Evolutionary conservation across 345 rosid genomes (phyloP).

Genomic region (Corchorus olitorius): DNA sequence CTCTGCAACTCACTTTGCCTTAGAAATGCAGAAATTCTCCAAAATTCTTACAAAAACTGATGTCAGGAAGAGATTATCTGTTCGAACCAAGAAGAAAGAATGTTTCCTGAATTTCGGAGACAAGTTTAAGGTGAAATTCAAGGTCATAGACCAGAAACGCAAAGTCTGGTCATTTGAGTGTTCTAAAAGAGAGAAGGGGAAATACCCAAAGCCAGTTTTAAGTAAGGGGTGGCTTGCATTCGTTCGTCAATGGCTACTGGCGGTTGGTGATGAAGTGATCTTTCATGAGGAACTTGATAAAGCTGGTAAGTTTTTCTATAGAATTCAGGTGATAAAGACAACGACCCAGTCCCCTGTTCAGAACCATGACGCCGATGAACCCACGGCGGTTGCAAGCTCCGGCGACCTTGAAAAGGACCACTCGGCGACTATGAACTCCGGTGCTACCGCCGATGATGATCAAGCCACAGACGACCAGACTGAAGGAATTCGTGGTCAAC

Average conservation of each 20-base stretch:
- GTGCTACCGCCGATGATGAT: not conserved
- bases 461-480: not conserved
- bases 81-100: not conserved
- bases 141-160: not conserved
- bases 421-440: not conserved
- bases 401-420: not conserved
- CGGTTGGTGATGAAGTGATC: not conserved
- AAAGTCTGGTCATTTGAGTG: not conserved
- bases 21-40: not conserved
- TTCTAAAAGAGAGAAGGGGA: not conserved
- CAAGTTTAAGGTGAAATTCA: not conserved
- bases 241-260: not conserved
- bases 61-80: not conserved
- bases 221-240: conserved; percentile 15
- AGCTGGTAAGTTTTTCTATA: not conserved
- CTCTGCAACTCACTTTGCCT: not conserved
- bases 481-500: not conserved
- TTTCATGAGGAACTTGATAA: not conserved
- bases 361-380: not conserved
- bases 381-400: not conserved
- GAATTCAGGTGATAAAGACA: not conserved
- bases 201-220: conserved; percentile 4
- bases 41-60: conserved; percentile 9
- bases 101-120: not conserved
- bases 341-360: not conserved